Evolutionary conservation across 1,284 basidiomycete genomes (phyloP).

Genomic region (Omphalotus olearius): DNA sequence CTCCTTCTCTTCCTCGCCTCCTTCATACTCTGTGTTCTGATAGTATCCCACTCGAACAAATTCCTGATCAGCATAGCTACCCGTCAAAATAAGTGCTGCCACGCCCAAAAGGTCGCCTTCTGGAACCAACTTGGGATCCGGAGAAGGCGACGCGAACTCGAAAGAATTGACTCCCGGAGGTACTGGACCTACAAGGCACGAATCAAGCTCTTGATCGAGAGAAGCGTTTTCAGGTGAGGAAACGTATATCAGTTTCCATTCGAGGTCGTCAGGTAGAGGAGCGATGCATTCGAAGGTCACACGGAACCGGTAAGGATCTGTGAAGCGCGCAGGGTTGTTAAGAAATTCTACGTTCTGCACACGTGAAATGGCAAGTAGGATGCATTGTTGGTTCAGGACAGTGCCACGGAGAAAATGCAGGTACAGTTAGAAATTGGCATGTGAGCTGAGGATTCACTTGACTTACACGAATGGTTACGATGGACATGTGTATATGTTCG

Average conservation of each 20-base stretch:
- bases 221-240: conserved; percentile 90
- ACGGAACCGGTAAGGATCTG: conserved; percentile 89
- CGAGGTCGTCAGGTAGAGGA: conserved; percentile 89
- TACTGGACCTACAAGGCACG: conserved; percentile 94
- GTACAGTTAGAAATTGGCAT: too few species aligned
- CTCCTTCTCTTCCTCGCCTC: conserved; percentile 80
- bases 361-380: background rate
- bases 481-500: conserved; percentile 41
- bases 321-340: conserved; percentile 91
- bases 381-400: background rate
- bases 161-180: conserved; percentile 95
- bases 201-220: conserved; percentile 94
- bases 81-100: conserved; percentile 89
- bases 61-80: conserved; percentile 89
- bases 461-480: conserved; percentile 64
- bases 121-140: conserved; percentile 74
- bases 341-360: conserved; percentile 79
- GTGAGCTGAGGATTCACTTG: too few species aligned
- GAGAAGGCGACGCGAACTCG: conserved; percentile 84
- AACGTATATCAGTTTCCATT: conserved; percentile 97
- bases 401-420: background rate
- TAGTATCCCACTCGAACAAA: conserved; percentile 99
- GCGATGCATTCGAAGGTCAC: conserved; percentile 99
- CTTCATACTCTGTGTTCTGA: conserved; percentile 97
- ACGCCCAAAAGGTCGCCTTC: conserved; percentile 84